Conservation (phyloP, 2,329 filamentous ascomycete species). For the Amauroascus verrucosus region DNA sequence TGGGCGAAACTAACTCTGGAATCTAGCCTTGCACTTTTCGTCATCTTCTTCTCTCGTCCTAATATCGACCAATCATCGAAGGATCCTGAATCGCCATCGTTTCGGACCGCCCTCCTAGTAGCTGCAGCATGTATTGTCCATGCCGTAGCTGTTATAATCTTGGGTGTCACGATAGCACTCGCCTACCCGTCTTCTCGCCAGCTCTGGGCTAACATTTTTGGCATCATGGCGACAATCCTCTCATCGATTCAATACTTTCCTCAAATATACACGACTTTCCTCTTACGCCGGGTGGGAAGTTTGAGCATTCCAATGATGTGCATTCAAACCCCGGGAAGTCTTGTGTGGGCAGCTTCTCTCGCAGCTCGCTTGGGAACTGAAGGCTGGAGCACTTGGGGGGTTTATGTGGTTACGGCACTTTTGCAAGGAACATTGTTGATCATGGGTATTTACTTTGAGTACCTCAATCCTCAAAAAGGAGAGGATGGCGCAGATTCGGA, state of each 20-base stretch:
- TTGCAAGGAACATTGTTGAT: slow-evolving; percentile 72
- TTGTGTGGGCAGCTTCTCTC: slow-evolving; percentile 79
- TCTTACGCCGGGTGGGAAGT: slow-evolving; percentile 74
- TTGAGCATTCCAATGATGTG: slow-evolving; percentile 96
- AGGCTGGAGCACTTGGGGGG: slow-evolving; percentile 93
- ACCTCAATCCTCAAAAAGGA: slow-evolving; percentile 39
- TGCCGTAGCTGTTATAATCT: slow-evolving; percentile 57
- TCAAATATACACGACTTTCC: slow-evolving; percentile 87
- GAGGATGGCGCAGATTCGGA: slow-evolving; percentile 19
- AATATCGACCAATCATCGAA: slow-evolving; percentile 29
- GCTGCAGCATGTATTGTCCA: slow-evolving; percentile 64
- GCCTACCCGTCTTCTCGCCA: slow-evolving; percentile 55
- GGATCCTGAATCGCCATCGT: slow-evolving; percentile 48
- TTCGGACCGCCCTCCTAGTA: slow-evolving; percentile 69
- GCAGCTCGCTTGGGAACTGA: slow-evolving; percentile 65
- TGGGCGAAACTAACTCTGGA: background rate
- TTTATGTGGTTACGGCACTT: slow-evolving; percentile 74
- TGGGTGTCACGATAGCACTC: slow-evolving; percentile 56
- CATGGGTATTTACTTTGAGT: slow-evolving; percentile 67
- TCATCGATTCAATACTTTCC: slow-evolving; percentile 87
- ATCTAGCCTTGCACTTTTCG: slow-evolving; percentile 74
- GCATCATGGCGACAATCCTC: slow-evolving; percentile 65
- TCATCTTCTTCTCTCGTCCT: slow-evolving; percentile 76
- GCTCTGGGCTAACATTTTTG: slow-evolving; percentile 75
- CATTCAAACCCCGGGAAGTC: slow-evolving; percentile 88